Conservation (phyloP, 1,139 yeast genomes). For the Geotrichum fermentans region DNA sequence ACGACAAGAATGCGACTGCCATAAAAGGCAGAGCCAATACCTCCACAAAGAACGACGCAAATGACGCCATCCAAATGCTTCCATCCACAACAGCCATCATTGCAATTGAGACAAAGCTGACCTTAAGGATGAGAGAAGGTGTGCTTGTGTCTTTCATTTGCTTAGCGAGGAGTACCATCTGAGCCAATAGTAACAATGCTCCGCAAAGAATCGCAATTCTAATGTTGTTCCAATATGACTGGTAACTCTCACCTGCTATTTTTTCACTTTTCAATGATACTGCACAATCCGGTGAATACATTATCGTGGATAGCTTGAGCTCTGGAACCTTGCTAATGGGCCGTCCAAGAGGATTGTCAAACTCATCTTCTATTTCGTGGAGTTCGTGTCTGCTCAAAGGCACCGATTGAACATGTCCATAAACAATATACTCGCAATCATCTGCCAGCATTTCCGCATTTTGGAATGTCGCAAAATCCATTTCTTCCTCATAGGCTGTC, state of each 20-base stretch:
- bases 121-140: slow-evolving; percentile 70
- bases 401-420: slow-evolving; percentile 63
- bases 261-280: slow-evolving; percentile 44
- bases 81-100: slow-evolving; percentile 63
- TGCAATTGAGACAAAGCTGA: slow-evolving; percentile 59
- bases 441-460: slow-evolving; percentile 29
- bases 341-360: slow-evolving; percentile 64
- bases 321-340: slow-evolving; percentile 62
- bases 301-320: slow-evolving; percentile 50
- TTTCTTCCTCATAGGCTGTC: slow-evolving; percentile 26
- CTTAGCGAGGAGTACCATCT: slow-evolving; percentile 48
- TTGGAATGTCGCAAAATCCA: slow-evolving; percentile 26
- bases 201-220: slow-evolving; percentile 38
- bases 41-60: slow-evolving; percentile 54
- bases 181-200: slow-evolving; percentile 44
- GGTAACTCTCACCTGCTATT: slow-evolving; percentile 56
- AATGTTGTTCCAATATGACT: slow-evolving; percentile 44
- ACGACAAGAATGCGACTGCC: slow-evolving; percentile 64
- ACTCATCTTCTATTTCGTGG: slow-evolving; percentile 62
- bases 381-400: slow-evolving; percentile 50
- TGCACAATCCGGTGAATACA: slow-evolving; percentile 91
- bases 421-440: slow-evolving; percentile 68
- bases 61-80: slow-evolving; percentile 55
- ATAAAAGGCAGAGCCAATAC: slow-evolving; percentile 62
- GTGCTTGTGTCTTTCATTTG: slow-evolving; percentile 72